Evolutionary conservation across 2,329 filamentous ascomycete genomes (phyloP).

Genomic region (Neonectria coccinea): DNA sequence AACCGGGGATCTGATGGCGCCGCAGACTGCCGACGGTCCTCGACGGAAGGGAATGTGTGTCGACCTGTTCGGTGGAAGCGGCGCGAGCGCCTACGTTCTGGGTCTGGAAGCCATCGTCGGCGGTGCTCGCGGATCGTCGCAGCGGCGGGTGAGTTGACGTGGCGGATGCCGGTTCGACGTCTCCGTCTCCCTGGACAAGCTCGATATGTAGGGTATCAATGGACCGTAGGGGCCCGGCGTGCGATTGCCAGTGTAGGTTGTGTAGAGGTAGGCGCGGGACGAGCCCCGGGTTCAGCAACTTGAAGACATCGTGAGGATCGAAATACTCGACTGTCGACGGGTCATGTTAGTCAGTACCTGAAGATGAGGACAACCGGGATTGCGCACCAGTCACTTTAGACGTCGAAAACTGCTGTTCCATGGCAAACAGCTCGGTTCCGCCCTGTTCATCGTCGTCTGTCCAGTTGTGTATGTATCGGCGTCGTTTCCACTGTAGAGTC

Average conservation of each 20-base stretch:
- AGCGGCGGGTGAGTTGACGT: slow-evolving; percentile 45
- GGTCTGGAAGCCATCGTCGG: slow-evolving; percentile 72
- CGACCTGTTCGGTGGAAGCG: slow-evolving; percentile 54
- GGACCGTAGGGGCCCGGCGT: slow-evolving; percentile 88
- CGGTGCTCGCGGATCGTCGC: slow-evolving; percentile 50
- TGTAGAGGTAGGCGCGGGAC: slow-evolving; percentile 83
- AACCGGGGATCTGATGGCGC: slow-evolving; percentile 93
- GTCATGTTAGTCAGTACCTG: slow-evolving; percentile 33
- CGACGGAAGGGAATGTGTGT: slow-evolving; percentile 50
- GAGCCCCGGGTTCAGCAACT: slow-evolving; percentile 82
- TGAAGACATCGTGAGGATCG: slow-evolving; percentile 91
- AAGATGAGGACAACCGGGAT: neutral
- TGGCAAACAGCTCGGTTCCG: slow-evolving; percentile 52
- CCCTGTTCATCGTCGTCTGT: slow-evolving; percentile 47
- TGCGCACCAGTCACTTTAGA: slow-evolving; percentile 80
- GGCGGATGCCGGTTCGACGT: slow-evolving; percentile 58
- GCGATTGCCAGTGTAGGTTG: slow-evolving; percentile 97
- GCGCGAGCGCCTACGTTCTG: slow-evolving; percentile 61
- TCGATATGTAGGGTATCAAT: slow-evolving; percentile 94
- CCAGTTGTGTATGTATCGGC: slow-evolving; percentile 32
- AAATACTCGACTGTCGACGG: slow-evolving; percentile 84
- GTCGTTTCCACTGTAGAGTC: slow-evolving; percentile 28
- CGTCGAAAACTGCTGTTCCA: slow-evolving; percentile 76
- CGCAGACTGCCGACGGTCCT: slow-evolving; percentile 59
- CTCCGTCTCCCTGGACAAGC: slow-evolving; percentile 74